These are phyloP conservation scores for Cenococcum geophilum DNA, from an alignment of 495 filamentous ascomycete genomes.

Conservation along the genomic window DNA sequence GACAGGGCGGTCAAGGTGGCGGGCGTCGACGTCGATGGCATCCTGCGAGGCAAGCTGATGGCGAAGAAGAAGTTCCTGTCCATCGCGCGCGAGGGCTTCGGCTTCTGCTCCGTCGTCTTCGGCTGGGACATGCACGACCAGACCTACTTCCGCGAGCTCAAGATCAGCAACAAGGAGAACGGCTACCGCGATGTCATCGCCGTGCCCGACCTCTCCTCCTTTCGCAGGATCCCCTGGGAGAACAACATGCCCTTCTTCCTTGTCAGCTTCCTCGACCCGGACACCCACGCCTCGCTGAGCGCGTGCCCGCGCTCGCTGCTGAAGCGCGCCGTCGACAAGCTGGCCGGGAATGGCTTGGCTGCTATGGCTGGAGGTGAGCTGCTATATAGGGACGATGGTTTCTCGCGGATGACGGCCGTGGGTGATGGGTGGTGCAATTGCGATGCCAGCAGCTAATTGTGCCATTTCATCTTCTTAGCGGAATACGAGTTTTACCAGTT, in stretches of 20 bases:
- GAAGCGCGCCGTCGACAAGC: slow-evolving; percentile 58
- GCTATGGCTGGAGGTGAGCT: slow-evolving; percentile 90
- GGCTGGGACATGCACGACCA: slow-evolving; percentile 98
- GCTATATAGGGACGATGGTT: not conserved
- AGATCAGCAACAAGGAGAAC: slow-evolving; percentile 86
- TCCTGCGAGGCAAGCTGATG: slow-evolving; percentile 87
- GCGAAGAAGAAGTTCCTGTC: slow-evolving; percentile 95
- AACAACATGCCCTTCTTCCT: slow-evolving; percentile 88
- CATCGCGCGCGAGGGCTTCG: slow-evolving; percentile 76
- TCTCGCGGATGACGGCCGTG: not conserved
- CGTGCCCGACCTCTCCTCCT: slow-evolving; percentile 71
- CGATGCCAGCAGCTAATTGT: slow-evolving; percentile 15
- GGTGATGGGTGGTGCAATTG: not conserved
- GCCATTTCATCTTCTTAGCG: slow-evolving; percentile 46
- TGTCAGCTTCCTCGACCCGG: slow-evolving; percentile 77
- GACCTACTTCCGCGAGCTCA: slow-evolving; percentile 78
- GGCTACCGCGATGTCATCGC: slow-evolving; percentile 89
- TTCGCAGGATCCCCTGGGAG: slow-evolving; percentile 93
- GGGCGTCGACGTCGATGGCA: slow-evolving; percentile 85
- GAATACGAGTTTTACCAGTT: slow-evolving; percentile 99
- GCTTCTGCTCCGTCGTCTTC: slow-evolving; percentile 94
- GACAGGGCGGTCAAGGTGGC: slow-evolving; percentile 84
- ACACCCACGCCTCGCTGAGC: slow-evolving; percentile 60
- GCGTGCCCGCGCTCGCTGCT: slow-evolving; percentile 79
- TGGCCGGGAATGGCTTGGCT: slow-evolving; percentile 57